Percentiles rank a stretch among this genome's conserved stretches.
Conservation (phyloP, 148 eudicot genomes). For the Vaccinium myrtillus region DNA sequence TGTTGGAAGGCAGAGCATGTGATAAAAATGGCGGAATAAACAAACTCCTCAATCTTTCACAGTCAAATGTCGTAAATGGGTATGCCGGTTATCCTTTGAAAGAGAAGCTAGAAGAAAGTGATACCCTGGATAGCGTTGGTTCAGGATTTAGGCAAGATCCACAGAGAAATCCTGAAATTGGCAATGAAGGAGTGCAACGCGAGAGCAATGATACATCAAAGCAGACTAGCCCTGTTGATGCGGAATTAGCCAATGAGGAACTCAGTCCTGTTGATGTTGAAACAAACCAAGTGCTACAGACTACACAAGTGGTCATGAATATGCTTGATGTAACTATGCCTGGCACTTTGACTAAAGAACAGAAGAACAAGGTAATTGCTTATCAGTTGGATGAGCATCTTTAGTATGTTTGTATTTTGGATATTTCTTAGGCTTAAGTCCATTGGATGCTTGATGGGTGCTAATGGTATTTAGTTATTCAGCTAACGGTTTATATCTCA, state of each 20-base stretch:
- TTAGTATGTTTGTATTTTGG: background rate
- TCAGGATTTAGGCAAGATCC: constrained; percentile 27
- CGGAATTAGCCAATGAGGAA: constrained; percentile 28
- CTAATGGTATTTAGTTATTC: background rate
- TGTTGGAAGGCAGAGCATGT: constrained; percentile 42
- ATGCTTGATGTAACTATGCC: constrained; percentile 95
- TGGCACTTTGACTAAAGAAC: constrained; percentile 69
- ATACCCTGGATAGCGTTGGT: constrained; percentile 21
- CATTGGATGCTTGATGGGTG: background rate
- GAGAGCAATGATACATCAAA: constrained; percentile 21
- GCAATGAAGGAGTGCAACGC: constrained; percentile 26
- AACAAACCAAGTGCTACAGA: constrained; percentile 64
- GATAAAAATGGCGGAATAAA: constrained; percentile 28
- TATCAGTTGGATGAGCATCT: background rate
- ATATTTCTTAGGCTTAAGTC: background rate
- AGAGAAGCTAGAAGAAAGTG: constrained; percentile 29
- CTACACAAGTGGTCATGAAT: constrained; percentile 79
- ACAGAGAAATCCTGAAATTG: constrained; percentile 20
- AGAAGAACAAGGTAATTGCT: constrained; percentile 66
- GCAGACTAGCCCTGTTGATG: constrained; percentile 32
- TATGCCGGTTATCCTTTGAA: constrained; percentile 26
- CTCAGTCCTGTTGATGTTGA: constrained; percentile 42
- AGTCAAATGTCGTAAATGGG: constrained; percentile 30
- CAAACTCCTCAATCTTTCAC: constrained; percentile 29
- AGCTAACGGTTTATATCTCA: background rate